phyloP scores from a whole-genome alignment of 2,329 filamentous ascomycete genomes.

The Colletotrichum camelliae region DNA sequence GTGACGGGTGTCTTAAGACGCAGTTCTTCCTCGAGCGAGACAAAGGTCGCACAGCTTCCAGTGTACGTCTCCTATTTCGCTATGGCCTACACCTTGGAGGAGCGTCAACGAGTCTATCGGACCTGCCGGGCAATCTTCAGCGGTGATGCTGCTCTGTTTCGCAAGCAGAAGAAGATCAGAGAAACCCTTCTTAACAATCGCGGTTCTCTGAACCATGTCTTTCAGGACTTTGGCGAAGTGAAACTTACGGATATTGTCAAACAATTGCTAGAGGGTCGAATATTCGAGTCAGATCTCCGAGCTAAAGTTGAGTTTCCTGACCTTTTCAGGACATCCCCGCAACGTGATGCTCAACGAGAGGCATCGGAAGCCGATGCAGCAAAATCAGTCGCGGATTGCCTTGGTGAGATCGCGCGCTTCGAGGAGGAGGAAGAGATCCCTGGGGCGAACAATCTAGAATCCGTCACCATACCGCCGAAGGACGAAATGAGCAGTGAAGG shows the following conservation, averaged over 20 bases:
- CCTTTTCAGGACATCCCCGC: constrained; percentile 31
- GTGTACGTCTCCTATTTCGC: background rate
- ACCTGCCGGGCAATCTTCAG: constrained; percentile 30
- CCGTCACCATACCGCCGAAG: background rate
- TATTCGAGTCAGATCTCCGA: constrained; percentile 36
- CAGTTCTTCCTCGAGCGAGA: background rate
- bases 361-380: constrained; percentile 33
- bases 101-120: constrained; percentile 29
- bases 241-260: constrained; percentile 26
- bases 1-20: background rate
- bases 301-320: constrained; percentile 39
- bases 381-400: constrained; percentile 29
- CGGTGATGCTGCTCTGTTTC: constrained; percentile 28
- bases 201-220: constrained; percentile 16
- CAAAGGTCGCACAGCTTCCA: background rate
- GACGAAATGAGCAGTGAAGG: background rate
- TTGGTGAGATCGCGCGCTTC: constrained; percentile 27
- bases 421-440: background rate
- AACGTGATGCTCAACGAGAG: constrained; percentile 30
- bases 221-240: constrained; percentile 20
- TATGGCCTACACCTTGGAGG: background rate
- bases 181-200: constrained; percentile 25
- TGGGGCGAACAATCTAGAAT: background rate
- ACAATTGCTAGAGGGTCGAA: constrained; percentile 25
- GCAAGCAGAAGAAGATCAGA: constrained; percentile 27